Evolutionary conservation across 1,284 basidiomycete genomes (phyloP), one percentile per base, ranked within the genome.

Genomic region (Neotropicomus parvogracilis): DNA sequence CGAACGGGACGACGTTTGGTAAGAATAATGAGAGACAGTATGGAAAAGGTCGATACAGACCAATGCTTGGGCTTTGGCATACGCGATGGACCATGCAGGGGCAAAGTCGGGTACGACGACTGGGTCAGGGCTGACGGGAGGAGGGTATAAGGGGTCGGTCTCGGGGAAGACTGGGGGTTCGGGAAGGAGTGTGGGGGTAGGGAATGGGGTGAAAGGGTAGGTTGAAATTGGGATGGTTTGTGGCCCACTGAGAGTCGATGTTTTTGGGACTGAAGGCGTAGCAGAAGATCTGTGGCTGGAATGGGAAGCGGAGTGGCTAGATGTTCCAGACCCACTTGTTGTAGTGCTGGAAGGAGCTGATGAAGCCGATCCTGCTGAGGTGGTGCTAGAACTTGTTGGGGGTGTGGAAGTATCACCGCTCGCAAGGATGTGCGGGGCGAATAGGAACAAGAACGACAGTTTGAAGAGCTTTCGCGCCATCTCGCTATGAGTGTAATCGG

Each of bases 41-140:
- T n/a, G n/a, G 24, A 28, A 35, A 17, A 31, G 28, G 14, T 31
- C 0, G 8, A 34, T 3, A 56, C 69, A 14, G 40, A 70, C 70
- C 58, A 70, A 56, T 14, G 57, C 45, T 51, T 61, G 60, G 6
- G 74, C 74, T 43, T 68, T 69, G 34, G 61, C 46, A 45, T 71
- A 69, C 6, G 74, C 74, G 2, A 33, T 44, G 7, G 63, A 60
- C 74, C 74, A 75, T 17, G 75, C 72, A 1, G 62, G 64, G 0
- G 60, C 66, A 41, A 77, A 75, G 64, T 75, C 72, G 6, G 75
- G 75, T 0, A 77, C 60, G 12, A 72, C 7, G 1, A 10, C 31
- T 17, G 62, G 62, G 21, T 68, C 65, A 2, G 66, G 33, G 19
- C 50, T 61, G 7, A 56, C 59, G 0, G 65, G 49, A 6, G 63